A percentile compares a stretch with the other conserved stretches of the same genome.
phyloP scores from a whole-genome alignment of 345 rosid species.

The Streptanthus diversifolius region DNA sequence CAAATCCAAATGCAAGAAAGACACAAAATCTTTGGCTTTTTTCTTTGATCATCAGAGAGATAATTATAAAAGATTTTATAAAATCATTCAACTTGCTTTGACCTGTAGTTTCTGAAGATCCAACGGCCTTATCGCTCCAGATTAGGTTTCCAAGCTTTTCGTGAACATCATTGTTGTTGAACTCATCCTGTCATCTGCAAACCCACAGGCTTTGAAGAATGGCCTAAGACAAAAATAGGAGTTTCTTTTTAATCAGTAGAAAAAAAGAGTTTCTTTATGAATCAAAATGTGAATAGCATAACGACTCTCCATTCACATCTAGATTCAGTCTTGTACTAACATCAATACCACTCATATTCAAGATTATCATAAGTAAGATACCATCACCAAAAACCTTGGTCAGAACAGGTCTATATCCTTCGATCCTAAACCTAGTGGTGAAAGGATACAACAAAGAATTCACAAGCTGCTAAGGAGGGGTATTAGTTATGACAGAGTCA shows the following conservation, averaged over 20 bases:
- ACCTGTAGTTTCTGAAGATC: conserved; percentile 1
- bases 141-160: conserved; percentile 27
- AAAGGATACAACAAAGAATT: background rate
- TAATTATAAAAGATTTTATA: background rate
- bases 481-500: background rate
- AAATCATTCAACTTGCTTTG: conserved; percentile 17
- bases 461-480: background rate
- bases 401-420: background rate
- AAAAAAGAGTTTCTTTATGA: no score
- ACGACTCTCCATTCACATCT: background rate
- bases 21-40: background rate
- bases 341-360: background rate
- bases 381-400: background rate
- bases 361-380: background rate
- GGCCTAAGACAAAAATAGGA: conserved; percentile 39
- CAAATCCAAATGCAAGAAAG: conserved; percentile 14
- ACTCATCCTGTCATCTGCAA: conserved; percentile 73
- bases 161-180: conserved; percentile 86
- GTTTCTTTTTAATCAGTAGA: background rate
- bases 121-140: background rate
- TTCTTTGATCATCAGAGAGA: conserved; percentile 6
- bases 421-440: background rate
- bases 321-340: background rate
- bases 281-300: no score
- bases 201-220: conserved; percentile 86